Base-by-base conservation (phyloP, 257 asterid species). In the Solanum phureja region DNA sequence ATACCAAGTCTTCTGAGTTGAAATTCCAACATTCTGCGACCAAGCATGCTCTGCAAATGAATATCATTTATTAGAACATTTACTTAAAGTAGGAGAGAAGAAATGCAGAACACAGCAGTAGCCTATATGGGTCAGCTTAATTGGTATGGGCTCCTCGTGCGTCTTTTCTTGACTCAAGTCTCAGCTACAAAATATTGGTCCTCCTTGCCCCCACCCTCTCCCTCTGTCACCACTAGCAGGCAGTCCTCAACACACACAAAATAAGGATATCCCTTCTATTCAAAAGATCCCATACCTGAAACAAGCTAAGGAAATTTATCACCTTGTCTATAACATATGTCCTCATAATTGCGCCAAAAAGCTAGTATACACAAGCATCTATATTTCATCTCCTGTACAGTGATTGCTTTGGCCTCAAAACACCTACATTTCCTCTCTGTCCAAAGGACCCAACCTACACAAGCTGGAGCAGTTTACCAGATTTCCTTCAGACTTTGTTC, bases 1-100 rank as follows among this genome's bases (percentile, higher is more conserved):
- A 93, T 73, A 86, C 98, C 99, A 87, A 96, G 95, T 93, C 99
- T 94, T 90, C 96, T 95, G 75, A 97, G 98, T 92, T 96, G 99
- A 88, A 93, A 90, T 92, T 97, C 99, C 95, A 97, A 89, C 94
- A 92, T 94, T 92, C 92, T 96, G 58, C 98, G 94, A 82, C 97
- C 99, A 89, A 96, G 91, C 98, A 96, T 92, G 94, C 98, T 96
- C 99, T 97, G 94, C 92, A 89, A 85, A 79, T 87, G 87, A 37
- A 85, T 33, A 86, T 42, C 31, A 69, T 24, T 52, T 85, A 85
- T 66, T 46, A 46, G 42, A 46, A 44, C 64, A 81, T 16, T 76
- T 49, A n/a, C 27, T 44, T 44, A 29, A 44, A 77, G 64, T 42
- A 29, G 85, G 66, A 79, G 84, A 77, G 24, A 44, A 44, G 85